Evolutionary conservation across 352 stramenopile genomes (phyloP).

Genomic region (Phytophthora agathidicida): DNA sequence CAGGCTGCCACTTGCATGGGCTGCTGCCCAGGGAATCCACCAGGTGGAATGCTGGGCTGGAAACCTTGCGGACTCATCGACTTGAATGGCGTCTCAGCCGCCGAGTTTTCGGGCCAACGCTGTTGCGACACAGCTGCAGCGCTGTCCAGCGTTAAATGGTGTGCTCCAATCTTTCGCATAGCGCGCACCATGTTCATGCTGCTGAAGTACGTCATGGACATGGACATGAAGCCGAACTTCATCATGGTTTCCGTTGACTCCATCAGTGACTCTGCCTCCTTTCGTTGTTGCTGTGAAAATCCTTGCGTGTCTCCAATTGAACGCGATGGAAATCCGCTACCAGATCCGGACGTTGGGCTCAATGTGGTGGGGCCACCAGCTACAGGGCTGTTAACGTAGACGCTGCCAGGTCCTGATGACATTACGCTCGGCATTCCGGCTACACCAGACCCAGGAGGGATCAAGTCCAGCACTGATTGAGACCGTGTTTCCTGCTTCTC

Average conservation of each 20-base stretch:
- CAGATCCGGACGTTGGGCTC: constrained; percentile 16
- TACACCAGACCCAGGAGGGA: constrained; percentile 18
- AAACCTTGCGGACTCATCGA: constrained; percentile 31
- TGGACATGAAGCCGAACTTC: constrained; percentile 99
- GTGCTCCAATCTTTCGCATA: constrained; percentile 94
- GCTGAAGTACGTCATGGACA: constrained; percentile 98
- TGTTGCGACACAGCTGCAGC: constrained; percentile 66
- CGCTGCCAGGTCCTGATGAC: constrained; percentile 12
- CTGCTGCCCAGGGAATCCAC: constrained; percentile 69
- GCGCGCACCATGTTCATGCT: constrained; percentile 97
- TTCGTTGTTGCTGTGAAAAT: constrained; percentile 83
- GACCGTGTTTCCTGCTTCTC: constrained; percentile 55
- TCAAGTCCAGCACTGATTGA: constrained; percentile 57
- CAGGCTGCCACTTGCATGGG: constrained; percentile 73
- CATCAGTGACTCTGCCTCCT: constrained; percentile 92
- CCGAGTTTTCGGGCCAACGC: constrained; percentile 61
- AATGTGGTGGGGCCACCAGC: constrained; percentile 17
- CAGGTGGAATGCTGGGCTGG: constrained; percentile 49
- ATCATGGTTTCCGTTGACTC: constrained; percentile 97
- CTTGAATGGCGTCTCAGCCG: constrained; percentile 12
- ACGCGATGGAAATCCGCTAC: constrained; percentile 1
- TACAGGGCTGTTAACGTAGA: constrained; percentile 33
- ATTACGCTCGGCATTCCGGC: constrained; percentile 10
- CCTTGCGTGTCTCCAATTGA: constrained; percentile 22
- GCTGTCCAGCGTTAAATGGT: constrained; percentile 91